A percentile compares a stretch with the other conserved stretches of the same genome.
Conservation (phyloP, 2,329 filamentous ascomycete genomes). For the Penicillium sp. region DNA sequence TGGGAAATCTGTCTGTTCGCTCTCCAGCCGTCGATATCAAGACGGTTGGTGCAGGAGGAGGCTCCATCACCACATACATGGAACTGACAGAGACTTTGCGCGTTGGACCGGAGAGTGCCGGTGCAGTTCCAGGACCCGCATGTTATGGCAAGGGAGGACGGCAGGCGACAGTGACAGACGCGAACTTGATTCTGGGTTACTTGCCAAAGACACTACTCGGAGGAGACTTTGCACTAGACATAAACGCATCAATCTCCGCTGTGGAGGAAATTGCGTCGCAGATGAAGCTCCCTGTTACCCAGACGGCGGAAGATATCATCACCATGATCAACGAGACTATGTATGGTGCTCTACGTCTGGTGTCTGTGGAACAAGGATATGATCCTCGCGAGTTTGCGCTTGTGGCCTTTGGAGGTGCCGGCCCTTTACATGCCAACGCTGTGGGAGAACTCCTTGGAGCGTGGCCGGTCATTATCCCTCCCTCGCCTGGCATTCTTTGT, state of each 20-base stretch:
- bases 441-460: conserved; percentile 49
- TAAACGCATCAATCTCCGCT: conserved; percentile 41
- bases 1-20: conserved; percentile 44
- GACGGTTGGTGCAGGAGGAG: conserved; percentile 50
- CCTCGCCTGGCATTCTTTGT: conserved; percentile 49
- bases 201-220: conserved; percentile 46
- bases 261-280: conserved; percentile 44
- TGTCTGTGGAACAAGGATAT: conserved; percentile 51
- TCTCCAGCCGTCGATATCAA: conserved; percentile 48
- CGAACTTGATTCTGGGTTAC: conserved; percentile 48
- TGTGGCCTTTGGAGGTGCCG: conserved; percentile 50
- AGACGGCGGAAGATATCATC: conserved; percentile 49
- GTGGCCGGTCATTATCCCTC: conserved; percentile 52
- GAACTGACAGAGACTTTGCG: conserved; percentile 47
- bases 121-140: conserved; percentile 47
- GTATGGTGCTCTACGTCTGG: conserved; percentile 49
- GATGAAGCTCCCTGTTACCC: conserved; percentile 42
- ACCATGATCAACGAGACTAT: conserved; percentile 51
- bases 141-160: conserved; percentile 48
- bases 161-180: conserved; percentile 48
- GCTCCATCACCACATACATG: conserved; percentile 48
- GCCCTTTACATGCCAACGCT: conserved; percentile 50
- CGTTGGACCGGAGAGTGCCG: conserved; percentile 51
- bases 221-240: conserved; percentile 45
- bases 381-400: conserved; percentile 50